Conservation (phyloP, 2,329 filamentous ascomycete genomes). For the Trichoderma aggressivum region DNA sequence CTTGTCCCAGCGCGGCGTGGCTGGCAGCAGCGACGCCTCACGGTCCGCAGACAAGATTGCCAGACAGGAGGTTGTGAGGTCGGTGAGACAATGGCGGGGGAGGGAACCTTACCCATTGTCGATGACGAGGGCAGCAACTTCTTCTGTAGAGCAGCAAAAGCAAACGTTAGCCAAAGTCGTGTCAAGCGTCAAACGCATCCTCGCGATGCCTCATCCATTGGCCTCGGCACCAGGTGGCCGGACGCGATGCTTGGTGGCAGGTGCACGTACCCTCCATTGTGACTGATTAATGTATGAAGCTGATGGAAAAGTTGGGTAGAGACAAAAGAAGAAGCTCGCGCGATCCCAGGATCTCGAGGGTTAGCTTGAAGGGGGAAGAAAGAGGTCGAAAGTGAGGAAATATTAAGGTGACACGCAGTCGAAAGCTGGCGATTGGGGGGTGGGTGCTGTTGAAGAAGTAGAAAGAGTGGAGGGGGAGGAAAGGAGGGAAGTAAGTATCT, state of each 20-base stretch:
- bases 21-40: neutral
- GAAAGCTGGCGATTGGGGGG: slow-evolving; percentile 23
- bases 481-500: slow-evolving; percentile 27
- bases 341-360: slow-evolving; percentile 18
- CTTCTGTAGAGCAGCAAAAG: slow-evolving; percentile 64
- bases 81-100: slow-evolving; percentile 36
- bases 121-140: slow-evolving; percentile 99
- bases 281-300: slow-evolving; percentile 44
- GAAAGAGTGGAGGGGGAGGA: slow-evolving; percentile 34
- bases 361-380: slow-evolving; percentile 6
- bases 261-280: slow-evolving; percentile 54
- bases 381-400: slow-evolving; percentile 22
- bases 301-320: slow-evolving; percentile 23
- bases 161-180: slow-evolving; percentile 39
- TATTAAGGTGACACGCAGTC: slow-evolving; percentile 20
- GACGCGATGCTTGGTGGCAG: slow-evolving; percentile 16
- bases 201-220: neutral
- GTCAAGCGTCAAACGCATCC: slow-evolving; percentile 12
- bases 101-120: slow-evolving; percentile 97
- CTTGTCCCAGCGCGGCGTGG: neutral
- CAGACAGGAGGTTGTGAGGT: slow-evolving; percentile 27
- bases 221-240: slow-evolving; percentile 5
- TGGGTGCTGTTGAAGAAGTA: slow-evolving; percentile 31
- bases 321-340: slow-evolving; percentile 18
- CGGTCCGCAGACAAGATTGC: slow-evolving; percentile 1